Conservation (phyloP, 768 basidiomycete species). For the Hericium alpestre region DNA sequence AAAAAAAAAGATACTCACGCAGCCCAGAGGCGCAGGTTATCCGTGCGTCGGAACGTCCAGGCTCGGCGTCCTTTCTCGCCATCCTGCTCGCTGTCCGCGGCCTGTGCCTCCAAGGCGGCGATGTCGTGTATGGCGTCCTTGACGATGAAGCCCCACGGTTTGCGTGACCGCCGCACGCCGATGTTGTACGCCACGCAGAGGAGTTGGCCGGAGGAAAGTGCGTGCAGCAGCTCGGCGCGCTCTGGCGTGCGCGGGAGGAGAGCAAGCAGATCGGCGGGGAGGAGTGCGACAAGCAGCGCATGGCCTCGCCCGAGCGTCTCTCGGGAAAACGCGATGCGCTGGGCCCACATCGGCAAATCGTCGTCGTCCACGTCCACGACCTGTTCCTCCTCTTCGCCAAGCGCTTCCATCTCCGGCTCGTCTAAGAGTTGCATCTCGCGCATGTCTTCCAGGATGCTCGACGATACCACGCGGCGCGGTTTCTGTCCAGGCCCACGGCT, state of each 20-base stretch:
- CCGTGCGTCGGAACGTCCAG: slow-evolving; percentile 80
- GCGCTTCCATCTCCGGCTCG: slow-evolving; percentile 48
- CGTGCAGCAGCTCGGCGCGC: slow-evolving; percentile 34
- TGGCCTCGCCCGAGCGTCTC: slow-evolving; percentile 55
- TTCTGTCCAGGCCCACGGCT: slow-evolving; percentile 7
- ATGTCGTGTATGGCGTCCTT: slow-evolving; percentile 74
- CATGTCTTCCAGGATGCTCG: slow-evolving; percentile 48
- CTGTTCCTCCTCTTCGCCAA: slow-evolving; percentile 31
- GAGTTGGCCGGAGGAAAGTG: slow-evolving; percentile 66
- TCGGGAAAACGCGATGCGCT: slow-evolving; percentile 39
- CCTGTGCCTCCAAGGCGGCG: slow-evolving; percentile 47
- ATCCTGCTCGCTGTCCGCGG: slow-evolving; percentile 20
- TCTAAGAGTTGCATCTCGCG: slow-evolving; percentile 32
- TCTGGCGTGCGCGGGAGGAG: slow-evolving; percentile 25
- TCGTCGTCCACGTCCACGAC: slow-evolving; percentile 35
- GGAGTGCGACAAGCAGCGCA: slow-evolving; percentile 45
- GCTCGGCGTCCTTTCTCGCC: slow-evolving; percentile 40
- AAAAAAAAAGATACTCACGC: slow-evolving; percentile 42
- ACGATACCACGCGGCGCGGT: slow-evolving; percentile 46
- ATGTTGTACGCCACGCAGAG: slow-evolving; percentile 76
- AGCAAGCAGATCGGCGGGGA: slow-evolving; percentile 44
- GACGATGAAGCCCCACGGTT: slow-evolving; percentile 84
- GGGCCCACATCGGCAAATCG: slow-evolving; percentile 72
- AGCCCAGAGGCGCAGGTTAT: slow-evolving; percentile 78
- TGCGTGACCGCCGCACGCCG: slow-evolving; percentile 67